Evolutionary conservation across 495 filamentous ascomycete species (phyloP).

Genomic region (Margaritispora aquatica): DNA sequence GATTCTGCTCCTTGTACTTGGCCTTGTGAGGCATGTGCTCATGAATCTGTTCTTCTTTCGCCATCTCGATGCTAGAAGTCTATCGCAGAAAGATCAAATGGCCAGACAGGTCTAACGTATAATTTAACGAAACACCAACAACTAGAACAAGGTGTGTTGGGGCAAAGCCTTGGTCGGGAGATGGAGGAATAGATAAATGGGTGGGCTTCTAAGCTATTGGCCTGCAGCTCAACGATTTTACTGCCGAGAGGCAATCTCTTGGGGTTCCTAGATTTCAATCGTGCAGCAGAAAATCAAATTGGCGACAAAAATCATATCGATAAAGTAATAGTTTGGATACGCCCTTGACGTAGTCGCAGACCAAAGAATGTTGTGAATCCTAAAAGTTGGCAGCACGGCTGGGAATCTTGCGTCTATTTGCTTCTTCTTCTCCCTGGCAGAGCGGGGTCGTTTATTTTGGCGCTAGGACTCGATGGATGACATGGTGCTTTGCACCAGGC

Average conservation of each 20-base stretch:
- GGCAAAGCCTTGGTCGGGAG: background rate
- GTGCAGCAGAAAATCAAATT: background rate
- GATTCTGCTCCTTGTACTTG: constrained; percentile 50
- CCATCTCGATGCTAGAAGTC: constrained; percentile 13
- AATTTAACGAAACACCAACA: background rate
- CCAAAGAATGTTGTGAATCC: background rate
- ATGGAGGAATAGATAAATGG: background rate
- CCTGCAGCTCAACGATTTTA: constrained; percentile 18
- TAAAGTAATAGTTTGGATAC: background rate
- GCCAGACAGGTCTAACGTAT: background rate
- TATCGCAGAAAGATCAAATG: background rate
- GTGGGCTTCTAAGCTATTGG: background rate
- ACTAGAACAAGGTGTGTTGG: constrained; percentile 1
- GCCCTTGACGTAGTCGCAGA: background rate
- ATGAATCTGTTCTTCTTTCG: constrained; percentile 20
- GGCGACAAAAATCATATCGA: background rate
- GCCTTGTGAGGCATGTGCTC: constrained; percentile 22
- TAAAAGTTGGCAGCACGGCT: background rate
- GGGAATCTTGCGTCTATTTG: background rate
- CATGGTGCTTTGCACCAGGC: too few relatives aligned
- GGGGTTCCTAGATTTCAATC: background rate
- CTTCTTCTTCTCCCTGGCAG: background rate
- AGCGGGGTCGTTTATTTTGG: background rate
- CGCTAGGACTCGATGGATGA: background rate
- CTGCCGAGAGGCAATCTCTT: background rate